Percentiles rank a stretch among this genome's conserved stretches.
phyloP scores from a whole-genome alignment of 1,284 basidiomycete species.

The Puccinia polysora region DNA sequence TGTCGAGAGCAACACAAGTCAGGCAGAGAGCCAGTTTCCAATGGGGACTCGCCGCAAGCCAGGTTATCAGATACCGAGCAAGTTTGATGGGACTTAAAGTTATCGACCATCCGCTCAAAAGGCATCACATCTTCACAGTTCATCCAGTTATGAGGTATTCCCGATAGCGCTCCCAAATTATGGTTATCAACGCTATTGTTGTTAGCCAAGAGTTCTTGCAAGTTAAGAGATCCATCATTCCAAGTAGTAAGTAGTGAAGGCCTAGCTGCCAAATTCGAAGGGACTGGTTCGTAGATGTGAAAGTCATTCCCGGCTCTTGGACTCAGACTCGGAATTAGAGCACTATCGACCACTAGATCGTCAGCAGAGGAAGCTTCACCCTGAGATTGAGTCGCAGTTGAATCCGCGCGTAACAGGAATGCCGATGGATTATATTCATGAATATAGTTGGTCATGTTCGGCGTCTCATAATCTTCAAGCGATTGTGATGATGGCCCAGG shows the following conservation, averaged over 20 bases:
- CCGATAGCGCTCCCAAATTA: too few relatives aligned
- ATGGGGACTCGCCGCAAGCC: not conserved
- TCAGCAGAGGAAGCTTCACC: not conserved
- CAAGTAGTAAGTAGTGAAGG: not conserved
- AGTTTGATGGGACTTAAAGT: not conserved
- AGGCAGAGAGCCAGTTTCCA: slow-evolving; percentile 10
- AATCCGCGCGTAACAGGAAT: too few relatives aligned
- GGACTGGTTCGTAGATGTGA: slow-evolving; percentile 8
- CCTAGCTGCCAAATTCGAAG: not conserved
- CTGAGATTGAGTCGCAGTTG: not conserved
- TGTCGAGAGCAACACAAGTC: slow-evolving; percentile 23
- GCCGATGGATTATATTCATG: too few relatives aligned
- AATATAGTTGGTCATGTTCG: too few relatives aligned
- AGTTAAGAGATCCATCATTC: not conserved
- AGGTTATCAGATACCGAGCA: not conserved
- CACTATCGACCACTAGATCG: too few relatives aligned
- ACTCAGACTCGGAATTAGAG: not conserved
- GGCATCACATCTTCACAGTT: not conserved
- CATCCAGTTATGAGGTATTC: too few relatives aligned
- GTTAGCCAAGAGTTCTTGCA: not conserved
- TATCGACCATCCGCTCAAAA: not conserved
- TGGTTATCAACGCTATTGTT: too few relatives aligned
- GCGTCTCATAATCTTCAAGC: not conserved
- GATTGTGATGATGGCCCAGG: not conserved
- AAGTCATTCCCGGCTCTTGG: not conserved